Conservation (phyloP, 139 green algal species). For the Chlorella sp. region DNA sequence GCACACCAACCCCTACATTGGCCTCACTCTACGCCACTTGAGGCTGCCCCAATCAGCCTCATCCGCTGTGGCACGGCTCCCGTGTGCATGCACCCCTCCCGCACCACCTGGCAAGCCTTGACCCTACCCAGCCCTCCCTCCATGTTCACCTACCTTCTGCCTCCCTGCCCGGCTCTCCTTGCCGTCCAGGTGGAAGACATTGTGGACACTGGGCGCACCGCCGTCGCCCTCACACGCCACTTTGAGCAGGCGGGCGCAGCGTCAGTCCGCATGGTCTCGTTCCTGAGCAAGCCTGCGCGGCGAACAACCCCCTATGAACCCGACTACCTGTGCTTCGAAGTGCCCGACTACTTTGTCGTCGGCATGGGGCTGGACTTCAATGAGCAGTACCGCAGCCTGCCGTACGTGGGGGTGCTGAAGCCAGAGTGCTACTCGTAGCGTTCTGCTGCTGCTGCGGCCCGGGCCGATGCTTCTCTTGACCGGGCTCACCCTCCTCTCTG, state of each 20-base stretch:
- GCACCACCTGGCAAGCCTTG: no score
- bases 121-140: no score
- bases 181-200: constrained; percentile 92
- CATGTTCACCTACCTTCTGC: no score
- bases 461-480: no score
- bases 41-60: no score
- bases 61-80: no score
- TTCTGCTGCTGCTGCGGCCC: no score
- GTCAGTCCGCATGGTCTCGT: constrained; percentile 57
- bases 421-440: constrained; percentile 57
- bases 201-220: constrained; percentile 83
- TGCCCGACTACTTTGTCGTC: constrained; percentile 91
- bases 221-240: constrained; percentile 39
- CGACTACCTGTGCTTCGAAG: constrained; percentile 73
- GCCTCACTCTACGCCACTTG: no score
- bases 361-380: constrained; percentile 95
- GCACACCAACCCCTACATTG: no score
- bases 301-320: constrained; percentile 61
- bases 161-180: not conserved
- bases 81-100: no score
- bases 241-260: constrained; percentile 51
- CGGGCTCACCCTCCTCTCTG: no score
- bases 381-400: constrained; percentile 79
- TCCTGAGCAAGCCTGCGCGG: constrained; percentile 83
- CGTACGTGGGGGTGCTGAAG: constrained; percentile 86